Base-by-base conservation (phyloP, 2,329 filamentous ascomycete genomes). In the Phaeosphaeriaceae sp. region DNA sequence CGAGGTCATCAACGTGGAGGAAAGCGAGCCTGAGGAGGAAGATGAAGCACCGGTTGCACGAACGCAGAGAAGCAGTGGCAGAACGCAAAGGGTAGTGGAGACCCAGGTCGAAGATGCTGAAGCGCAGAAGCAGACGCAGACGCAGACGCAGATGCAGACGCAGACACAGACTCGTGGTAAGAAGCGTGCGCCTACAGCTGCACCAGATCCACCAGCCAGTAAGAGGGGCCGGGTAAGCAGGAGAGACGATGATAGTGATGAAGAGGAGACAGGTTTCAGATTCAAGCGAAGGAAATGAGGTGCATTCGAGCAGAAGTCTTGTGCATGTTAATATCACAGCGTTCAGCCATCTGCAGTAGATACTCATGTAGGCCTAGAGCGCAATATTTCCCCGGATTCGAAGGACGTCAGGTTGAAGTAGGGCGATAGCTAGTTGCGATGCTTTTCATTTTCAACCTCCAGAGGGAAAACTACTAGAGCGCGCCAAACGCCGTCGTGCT, bases 241-340 rank as follows among this genome's bases (percentile, higher is more conserved):
- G 46, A 65, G 67, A 33, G 74, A 77, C 7, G 83, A 84, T 33
- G 84, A 82, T 44, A 85, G 85, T 46, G 85, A 85, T 67, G 85
- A 86, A 25, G 85, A 87, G 66, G 84, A 83, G 61, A 76, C 82
- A 57, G 83, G 83, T 31, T 86, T 86, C 65, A 79, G 83, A 54
- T 87, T 88, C 63, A 81, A 81, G 63, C 77, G 66, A 49, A 64
- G 65, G 47, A 58, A 53, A 45, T 61, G 56, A 44, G 42, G 36
- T 11, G n/a, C 25, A 31, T 2, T 20, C 27, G 21, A 2, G 7
- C 15, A 47, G 10, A 25, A 24, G 19, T 25, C 15, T 40, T 17
- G 7, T 24, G 11, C 9, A 40, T 50, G 31, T 40, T 41, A 22
- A 4, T 19, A 44, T 2, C n/a, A 50, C 13, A n/a, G 31, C 31